Percentiles rank a stretch among this genome's conserved stretches.
Evolutionary conservation across 2,329 filamentous ascomycete genomes (phyloP).

Genomic region (Colletotrichum destructivum): DNA sequence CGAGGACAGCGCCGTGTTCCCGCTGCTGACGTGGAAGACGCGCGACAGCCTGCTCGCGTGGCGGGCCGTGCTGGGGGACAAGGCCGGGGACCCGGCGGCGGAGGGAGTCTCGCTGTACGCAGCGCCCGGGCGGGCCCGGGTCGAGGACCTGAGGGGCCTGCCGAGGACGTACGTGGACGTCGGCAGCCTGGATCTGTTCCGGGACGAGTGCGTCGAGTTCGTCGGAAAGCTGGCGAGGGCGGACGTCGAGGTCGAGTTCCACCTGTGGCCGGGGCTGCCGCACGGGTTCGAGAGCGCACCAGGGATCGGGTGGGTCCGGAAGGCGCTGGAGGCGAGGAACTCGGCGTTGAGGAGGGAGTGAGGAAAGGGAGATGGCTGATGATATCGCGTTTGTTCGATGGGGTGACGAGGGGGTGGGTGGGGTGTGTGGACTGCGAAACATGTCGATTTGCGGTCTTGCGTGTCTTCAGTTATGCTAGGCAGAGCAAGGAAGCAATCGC

Average conservation of each 20-base stretch:
- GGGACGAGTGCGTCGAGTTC: constrained; percentile 52
- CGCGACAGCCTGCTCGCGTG: constrained; percentile 45
- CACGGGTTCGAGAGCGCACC: constrained; percentile 53
- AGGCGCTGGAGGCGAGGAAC: constrained; percentile 45
- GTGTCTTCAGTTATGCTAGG: too few species aligned
- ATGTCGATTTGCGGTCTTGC: too few species aligned
- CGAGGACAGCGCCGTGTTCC: constrained; percentile 12
- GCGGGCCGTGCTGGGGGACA: constrained; percentile 44
- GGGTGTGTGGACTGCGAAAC: too few species aligned
- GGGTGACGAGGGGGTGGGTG: neutral
- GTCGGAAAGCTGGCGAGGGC: constrained; percentile 50
- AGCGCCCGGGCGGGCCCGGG: constrained; percentile 46
- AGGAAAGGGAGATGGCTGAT: neutral
- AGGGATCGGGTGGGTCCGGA: constrained; percentile 42
- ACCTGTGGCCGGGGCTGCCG: constrained; percentile 57
- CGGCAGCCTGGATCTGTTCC: constrained; percentile 57
- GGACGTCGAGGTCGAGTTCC: constrained; percentile 56
- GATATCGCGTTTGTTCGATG: too few species aligned
- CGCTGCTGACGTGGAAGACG: constrained; percentile 43
- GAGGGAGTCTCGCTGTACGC: constrained; percentile 43
- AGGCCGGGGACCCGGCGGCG: constrained; percentile 40
- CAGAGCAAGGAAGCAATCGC: too few species aligned
- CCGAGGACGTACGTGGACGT: constrained; percentile 57
- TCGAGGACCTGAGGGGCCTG: constrained; percentile 47
- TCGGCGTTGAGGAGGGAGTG: constrained; percentile 36